Conservation (phyloP, 495 filamentous ascomycete genomes). For the Neohortaea acidophila region DNA sequence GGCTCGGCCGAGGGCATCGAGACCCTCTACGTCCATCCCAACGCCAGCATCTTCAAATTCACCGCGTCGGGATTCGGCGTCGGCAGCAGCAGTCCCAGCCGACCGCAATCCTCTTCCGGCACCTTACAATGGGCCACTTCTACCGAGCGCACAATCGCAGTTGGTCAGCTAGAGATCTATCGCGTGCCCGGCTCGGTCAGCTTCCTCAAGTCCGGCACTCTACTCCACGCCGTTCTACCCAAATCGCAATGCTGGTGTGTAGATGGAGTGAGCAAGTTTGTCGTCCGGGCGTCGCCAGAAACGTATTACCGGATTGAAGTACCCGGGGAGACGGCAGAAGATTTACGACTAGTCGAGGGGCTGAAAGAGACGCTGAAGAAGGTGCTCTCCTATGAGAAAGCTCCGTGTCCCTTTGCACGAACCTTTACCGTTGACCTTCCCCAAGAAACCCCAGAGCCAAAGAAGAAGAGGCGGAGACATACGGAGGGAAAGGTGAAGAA, state of each 20-base stretch:
- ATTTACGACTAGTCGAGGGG: slow-evolving; percentile 42
- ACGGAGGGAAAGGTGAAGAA: slow-evolving; percentile 18
- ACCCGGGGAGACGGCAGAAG: slow-evolving; percentile 44
- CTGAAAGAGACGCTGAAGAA: slow-evolving; percentile 54
- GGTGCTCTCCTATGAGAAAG: slow-evolving; percentile 72
- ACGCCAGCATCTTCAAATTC: slow-evolving; percentile 33
- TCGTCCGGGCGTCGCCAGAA: slow-evolving; percentile 60
- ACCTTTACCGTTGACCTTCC: slow-evolving; percentile 63
- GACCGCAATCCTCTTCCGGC: slow-evolving; percentile 20
- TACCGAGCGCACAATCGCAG: slow-evolving; percentile 67
- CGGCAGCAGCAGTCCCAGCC: slow-evolving; percentile 13
- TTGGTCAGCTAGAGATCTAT: slow-evolving; percentile 65
- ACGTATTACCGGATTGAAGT: slow-evolving; percentile 84
- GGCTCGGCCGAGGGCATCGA: slow-evolving; percentile 37
- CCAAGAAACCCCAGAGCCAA: slow-evolving; percentile 47
- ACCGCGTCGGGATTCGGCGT: slow-evolving; percentile 15
- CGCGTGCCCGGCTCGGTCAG: slow-evolving; percentile 64
- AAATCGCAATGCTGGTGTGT: slow-evolving; percentile 90
- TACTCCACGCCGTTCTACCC: slow-evolving; percentile 68
- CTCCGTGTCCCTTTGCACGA: slow-evolving; percentile 68
- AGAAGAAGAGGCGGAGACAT: slow-evolving; percentile 37
- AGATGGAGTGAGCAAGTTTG: slow-evolving; percentile 67
- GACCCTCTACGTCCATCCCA: slow-evolving; percentile 42
- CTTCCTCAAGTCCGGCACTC: slow-evolving; percentile 68
- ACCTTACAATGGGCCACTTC: slow-evolving; percentile 59